Evolutionary conservation across 2,329 filamentous ascomycete genomes (phyloP).

Genomic region (Ceratocystis ficicola): DNA sequence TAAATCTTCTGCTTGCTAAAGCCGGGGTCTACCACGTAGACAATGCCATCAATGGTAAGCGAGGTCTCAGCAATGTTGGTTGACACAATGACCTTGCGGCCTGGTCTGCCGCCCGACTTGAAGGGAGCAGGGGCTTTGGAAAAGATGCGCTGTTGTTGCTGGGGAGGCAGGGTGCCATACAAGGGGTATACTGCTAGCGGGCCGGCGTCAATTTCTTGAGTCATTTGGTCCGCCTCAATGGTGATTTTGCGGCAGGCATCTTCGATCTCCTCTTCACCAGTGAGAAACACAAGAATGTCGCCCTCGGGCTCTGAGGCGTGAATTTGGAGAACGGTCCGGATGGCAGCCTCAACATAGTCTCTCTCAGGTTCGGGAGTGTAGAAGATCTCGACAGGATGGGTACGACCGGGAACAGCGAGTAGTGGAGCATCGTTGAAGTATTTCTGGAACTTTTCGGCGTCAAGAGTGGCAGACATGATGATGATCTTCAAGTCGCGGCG

Average conservation of each 20-base stretch:
- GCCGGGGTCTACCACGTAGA: constrained; percentile 97
- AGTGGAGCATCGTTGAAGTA: constrained; percentile 95
- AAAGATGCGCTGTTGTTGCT: constrained; percentile 92
- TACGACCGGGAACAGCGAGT: constrained; percentile 86
- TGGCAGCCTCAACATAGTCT: constrained; percentile 91
- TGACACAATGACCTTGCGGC: constrained; percentile 86
- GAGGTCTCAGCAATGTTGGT: constrained; percentile 98
- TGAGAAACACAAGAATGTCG: constrained; percentile 88
- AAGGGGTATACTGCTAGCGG: constrained; percentile 84
- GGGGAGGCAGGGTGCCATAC: constrained; percentile 83
- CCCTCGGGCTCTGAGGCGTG: constrained; percentile 86
- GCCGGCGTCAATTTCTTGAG: constrained; percentile 79
- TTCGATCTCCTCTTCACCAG: constrained; percentile 97
- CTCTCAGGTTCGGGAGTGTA: constrained; percentile 93
- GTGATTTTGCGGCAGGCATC: constrained; percentile 86
- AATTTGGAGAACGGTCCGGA: constrained; percentile 91
- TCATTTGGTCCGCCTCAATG: constrained; percentile 83
- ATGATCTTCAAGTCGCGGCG: constrained; percentile 91
- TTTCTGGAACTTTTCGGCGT: constrained; percentile 93
- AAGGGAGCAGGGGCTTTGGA: constrained; percentile 67
- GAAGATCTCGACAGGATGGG: constrained; percentile 94
- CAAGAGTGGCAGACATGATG: constrained; percentile 96
- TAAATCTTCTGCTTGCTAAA: constrained; percentile 99
- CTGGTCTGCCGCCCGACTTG: constrained; percentile 65
- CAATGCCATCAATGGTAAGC: constrained; percentile 95